Evolutionary conservation across 2,329 filamentous ascomycete genomes (phyloP).

Genomic region (Trichoderma brevicompactum): DNA sequence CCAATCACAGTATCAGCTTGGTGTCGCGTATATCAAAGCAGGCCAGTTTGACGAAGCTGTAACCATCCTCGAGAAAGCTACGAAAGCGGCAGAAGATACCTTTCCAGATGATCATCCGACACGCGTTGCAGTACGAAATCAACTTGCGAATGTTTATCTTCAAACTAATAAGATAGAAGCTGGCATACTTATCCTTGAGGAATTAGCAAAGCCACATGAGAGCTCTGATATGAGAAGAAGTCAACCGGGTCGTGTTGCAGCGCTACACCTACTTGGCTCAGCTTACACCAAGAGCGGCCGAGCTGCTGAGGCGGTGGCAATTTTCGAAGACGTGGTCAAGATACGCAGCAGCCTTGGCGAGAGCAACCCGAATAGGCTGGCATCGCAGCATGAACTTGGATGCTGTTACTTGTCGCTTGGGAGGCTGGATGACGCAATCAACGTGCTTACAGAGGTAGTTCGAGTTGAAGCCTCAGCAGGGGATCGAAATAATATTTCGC

Average conservation of each 20-base stretch:
- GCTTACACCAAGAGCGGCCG: conserved; percentile 13
- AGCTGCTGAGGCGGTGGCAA: neutral
- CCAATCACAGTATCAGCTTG: conserved; percentile 23
- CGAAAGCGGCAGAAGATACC: neutral
- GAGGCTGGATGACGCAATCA: conserved; percentile 6
- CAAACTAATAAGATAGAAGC: conserved; percentile 10
- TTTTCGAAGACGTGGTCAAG: conserved; percentile 6
- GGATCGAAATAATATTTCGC: neutral
- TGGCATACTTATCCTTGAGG: conserved; percentile 1
- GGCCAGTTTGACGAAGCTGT: conserved; percentile 19
- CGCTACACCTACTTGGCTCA: conserved; percentile 4
- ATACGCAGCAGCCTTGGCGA: neutral
- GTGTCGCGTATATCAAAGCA: conserved; percentile 14
- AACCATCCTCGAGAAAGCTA: neutral
- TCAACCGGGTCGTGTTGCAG: conserved; percentile 4
- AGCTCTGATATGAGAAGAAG: neutral
- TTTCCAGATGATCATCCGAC: conserved; percentile 17
- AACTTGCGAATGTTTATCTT: conserved; percentile 12
- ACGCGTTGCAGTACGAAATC: neutral
- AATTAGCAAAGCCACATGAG: neutral
- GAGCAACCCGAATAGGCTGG: neutral
- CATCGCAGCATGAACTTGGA: conserved; percentile 24
- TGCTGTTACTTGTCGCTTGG: conserved; percentile 11
- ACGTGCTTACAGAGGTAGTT: conserved; percentile 4
- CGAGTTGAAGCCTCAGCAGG: neutral